Base-by-base conservation (phyloP, 306 rosid species). In the Inga laurina region DNA sequence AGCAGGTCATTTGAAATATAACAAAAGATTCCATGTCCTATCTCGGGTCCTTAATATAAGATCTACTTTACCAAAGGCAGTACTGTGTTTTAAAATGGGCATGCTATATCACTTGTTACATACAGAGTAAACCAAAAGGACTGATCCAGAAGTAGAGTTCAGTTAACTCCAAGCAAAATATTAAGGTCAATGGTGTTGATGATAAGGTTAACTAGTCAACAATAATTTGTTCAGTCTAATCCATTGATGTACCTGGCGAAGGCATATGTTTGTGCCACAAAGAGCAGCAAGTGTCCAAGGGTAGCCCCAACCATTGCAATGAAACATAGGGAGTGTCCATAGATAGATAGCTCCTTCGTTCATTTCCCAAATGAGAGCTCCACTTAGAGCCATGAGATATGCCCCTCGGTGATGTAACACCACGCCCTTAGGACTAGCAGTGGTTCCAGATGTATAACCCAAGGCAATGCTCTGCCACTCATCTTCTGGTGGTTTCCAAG, bases 401-500 rank as follows among this genome's bases (percentile, higher is more conserved):
- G 99, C 97, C 75, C 99, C 99, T 14, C 99, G 90, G 82, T 96
- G 99, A 83, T 91, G 91, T 83, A 96, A 89, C 7, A 96, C 97
- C 76, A 96, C 99, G 22, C 99, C 99, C 85, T 96, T 96, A 7
- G 99, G 99, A 83, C 97, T 96, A 72, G 99, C 91, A 9, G 99
- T 96, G 22, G 98, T 96, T 14, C 98, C 99, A 22, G 99, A 96
- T 16, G 99, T 96, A 88, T 96, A 96, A 72, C 98, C 98, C 88
- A 96, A 86, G 75, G 98, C 59, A 85, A 96, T 94, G 90, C 99
- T 96, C 88, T 92, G 98, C 97, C 99, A 96, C 92, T 96, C 99
- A 88, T 96, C 99, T 82, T 89, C 91, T 12, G 99, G 99, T 37
- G 98, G 93, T 73, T 89, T 86, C 99, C 99, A 96, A 62, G 87